Base-by-base conservation (phyloP, 768 basidiomycete species). In the Tulasnella sp. region DNA sequence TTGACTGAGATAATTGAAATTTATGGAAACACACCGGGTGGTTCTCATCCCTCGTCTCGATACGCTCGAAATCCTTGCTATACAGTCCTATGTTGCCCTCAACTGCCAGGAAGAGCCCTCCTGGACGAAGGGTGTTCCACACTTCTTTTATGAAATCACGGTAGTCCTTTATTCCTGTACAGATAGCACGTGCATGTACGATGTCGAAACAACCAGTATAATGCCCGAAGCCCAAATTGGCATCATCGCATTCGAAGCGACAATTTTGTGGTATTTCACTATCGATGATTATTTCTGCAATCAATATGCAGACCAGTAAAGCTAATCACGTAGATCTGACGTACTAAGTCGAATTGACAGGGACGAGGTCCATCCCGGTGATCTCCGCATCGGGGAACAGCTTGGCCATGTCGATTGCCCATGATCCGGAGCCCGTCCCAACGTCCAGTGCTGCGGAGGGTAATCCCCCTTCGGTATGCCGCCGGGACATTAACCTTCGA, bases 401-500 rank as follows among this genome's bases (percentile, higher is more conserved):
- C 36, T 40, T 36, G n/a, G 37, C 69, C 69, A 71, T 71, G 31
- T 71, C 69, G 12, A 71, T 38, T 11, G 31, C 31, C 69, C 69
- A 71, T 11, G 31, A 71, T 7, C 69, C 69, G 22, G 69, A 71
- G 3, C 69, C 69, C 12, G 69, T 31, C 3, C 69, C 69, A 11
- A 71, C 37, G 31, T 71, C 42, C 42, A 45, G 19, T 15, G 19
- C 42, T 45, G 42, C 42, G 17, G 82, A 81, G 4, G 70, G 3
- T 25, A 29, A 7, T 12, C 40, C 70, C 0, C 70, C 74, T 36
- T 78, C 79, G 71, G 79, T 78, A 14, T 64, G 77, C n/a, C 81
- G 80, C 7, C 80, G 81, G 8, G 80, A 79, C 11, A 83, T 78
- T 7, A 82, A 82, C 74, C 79, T 76, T 49, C 80, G 80, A 54